Evolutionary conservation across 2,329 filamentous ascomycete species (phyloP).

Genomic region (Fusarium tricinctum): DNA sequence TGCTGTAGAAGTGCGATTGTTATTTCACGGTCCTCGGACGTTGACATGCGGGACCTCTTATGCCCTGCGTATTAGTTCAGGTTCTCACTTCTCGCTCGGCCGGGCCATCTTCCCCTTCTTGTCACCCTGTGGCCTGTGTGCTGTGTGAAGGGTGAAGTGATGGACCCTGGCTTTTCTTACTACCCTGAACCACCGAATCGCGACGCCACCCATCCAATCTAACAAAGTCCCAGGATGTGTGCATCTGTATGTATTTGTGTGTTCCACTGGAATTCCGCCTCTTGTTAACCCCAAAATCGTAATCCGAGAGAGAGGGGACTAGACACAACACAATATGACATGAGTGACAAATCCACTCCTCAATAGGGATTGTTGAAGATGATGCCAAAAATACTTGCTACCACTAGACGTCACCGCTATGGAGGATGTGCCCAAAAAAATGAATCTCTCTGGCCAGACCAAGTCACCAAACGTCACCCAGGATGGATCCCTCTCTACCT

Average conservation of each 20-base stretch:
- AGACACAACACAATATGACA: conserved; percentile 14
- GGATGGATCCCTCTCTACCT: conserved; percentile 37
- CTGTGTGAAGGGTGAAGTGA: conserved; percentile 1
- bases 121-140: conserved; percentile 6
- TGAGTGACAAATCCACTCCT: conserved; percentile 37
- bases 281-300: conserved; percentile 37
- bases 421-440: conserved; percentile 22
- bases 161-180: conserved; percentile 39
- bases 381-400: conserved; percentile 30
- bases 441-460: conserved; percentile 8
- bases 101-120: conserved; percentile 20
- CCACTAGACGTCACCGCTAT: conserved; percentile 24
- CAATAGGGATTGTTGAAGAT: conserved; percentile 37
- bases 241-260: conserved; percentile 22
- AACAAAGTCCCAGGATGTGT: conserved; percentile 9
- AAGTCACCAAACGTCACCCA: conserved; percentile 39
- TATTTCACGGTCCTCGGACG: not conserved
- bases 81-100: conserved; percentile 20
- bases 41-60: not conserved
- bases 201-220: conserved; percentile 31
- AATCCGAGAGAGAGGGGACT: conserved; percentile 22
- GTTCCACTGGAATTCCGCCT: conserved; percentile 40
- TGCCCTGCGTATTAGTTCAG: conserved; percentile 11
- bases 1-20: not conserved
- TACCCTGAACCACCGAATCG: conserved; percentile 29